Base-by-base conservation (phyloP, 2,329 filamentous ascomycete genomes). In the Cercospora sesami region DNA sequence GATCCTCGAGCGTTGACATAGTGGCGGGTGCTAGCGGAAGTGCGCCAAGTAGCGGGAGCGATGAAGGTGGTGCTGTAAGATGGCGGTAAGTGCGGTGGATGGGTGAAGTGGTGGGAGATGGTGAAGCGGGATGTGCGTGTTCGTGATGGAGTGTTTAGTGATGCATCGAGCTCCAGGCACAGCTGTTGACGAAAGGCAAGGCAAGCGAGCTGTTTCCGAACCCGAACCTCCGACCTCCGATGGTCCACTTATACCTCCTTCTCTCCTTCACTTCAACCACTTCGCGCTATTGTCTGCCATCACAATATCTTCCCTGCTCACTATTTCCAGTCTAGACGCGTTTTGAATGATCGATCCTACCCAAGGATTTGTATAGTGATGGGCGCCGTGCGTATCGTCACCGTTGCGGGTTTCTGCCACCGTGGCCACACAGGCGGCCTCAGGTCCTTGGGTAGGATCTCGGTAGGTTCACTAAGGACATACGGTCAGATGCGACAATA, bases 1-100 rank as follows among this genome's bases (percentile, higher is more conserved):
- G 90, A 84, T 96, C 93, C 84, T 96, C 93, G 77, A 96, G 89
- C 75, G 92, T 95, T 75, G 93, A 93, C 93, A 96, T 96, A 79
- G 71, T 85, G 78, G 75, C 64, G 63, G 67, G 23, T 16, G 23
- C 28, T n/a, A 66, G 63, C 36, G 30, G 60, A 6, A 51, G 60
- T 39, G 60, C 28, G 31, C 36, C 48, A 14, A 18, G 60, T 12
- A 31, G 2, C n/a, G n/a, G 30, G 18, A 45, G 33, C 21, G 45
- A 18, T 6, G 16, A 14, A 28, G 28, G 9, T 21, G 45, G 36
- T 26, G 60, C 26, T 16, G 9, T 0, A 31, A 30, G 23, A 21
- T n/a, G 21, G 12, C 31, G 45, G n/a, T 28, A n/a, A 14, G 10
- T 18, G 8, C 23, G 61, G n/a, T 58, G 61, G 48, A 39, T 57